Percentiles rank a stretch among this genome's conserved stretches.
phyloP scores from a whole-genome alignment of 106 monocot species.

The Gastrodia elata region DNA sequence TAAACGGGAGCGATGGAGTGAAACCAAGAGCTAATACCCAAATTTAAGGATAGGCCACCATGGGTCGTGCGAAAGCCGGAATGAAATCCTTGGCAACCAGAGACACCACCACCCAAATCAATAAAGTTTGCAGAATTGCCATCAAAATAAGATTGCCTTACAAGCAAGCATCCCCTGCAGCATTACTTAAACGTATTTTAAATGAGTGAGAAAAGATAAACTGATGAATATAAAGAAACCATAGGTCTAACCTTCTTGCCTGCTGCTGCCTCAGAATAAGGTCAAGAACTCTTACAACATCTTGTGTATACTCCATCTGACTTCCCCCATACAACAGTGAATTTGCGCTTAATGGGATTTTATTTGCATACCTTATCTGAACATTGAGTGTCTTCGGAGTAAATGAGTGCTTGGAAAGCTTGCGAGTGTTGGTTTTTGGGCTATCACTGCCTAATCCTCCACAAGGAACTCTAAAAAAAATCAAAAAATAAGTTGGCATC shows the following conservation, averaged over 20 bases:
- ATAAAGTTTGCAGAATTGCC: conserved; percentile 28
- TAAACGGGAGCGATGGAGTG: not conserved
- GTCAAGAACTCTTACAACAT: conserved; percentile 61
- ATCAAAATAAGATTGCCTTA: conserved; percentile 64
- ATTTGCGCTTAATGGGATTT: conserved; percentile 41
- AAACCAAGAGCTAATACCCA: conserved; percentile 40
- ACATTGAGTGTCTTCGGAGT: conserved; percentile 38
- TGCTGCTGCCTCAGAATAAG: conserved; percentile 67
- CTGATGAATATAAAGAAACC: not conserved
- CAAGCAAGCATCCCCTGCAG: conserved; percentile 68
- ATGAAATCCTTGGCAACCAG: conserved; percentile 60
- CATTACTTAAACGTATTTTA: not conserved
- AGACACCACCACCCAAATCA: conserved; percentile 69
- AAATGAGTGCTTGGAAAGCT: conserved; percentile 30
- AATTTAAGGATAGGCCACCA: conserved; percentile 63
- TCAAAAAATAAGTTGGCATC: conserved; percentile 1
- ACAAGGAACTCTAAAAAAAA: conserved; percentile 17
- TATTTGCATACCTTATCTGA: conserved; percentile 42
- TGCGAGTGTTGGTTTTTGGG: conserved; percentile 24
- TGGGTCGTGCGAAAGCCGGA: conserved; percentile 50
- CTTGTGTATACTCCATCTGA: conserved; percentile 36
- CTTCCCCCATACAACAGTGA: conserved; percentile 28
- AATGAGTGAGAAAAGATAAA: not conserved
- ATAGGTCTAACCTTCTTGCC: conserved; percentile 45
- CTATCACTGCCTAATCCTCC: conserved; percentile 26